These are phyloP conservation scores for Fusarium caatingaense DNA, from an alignment of 2,329 filamentous ascomycete genomes.

Conservation along the genomic window DNA sequence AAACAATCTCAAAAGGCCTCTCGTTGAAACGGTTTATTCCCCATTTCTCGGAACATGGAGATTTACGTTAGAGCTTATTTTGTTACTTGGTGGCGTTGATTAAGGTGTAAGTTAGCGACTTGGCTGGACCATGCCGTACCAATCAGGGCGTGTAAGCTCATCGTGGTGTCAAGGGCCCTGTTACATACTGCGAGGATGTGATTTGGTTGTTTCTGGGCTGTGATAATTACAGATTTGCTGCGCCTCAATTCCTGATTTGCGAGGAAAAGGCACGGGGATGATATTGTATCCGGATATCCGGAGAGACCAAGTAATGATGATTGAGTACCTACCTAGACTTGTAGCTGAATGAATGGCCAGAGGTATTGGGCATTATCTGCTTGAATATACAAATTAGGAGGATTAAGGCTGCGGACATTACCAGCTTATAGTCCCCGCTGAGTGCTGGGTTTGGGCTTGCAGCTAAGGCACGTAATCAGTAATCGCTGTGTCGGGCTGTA, in stretches of 20 bases:
- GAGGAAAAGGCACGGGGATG: not conserved
- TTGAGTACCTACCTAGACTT: not conserved
- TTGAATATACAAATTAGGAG: not conserved
- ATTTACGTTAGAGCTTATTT: slow-evolving; percentile 21
- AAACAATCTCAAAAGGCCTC: not conserved
- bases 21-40: slow-evolving; percentile 1
- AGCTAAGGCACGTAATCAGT: slow-evolving; percentile 6
- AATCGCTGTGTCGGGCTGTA: slow-evolving; percentile 24
- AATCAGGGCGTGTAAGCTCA: slow-evolving; percentile 20
- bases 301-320: not conserved
- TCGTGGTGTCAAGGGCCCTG: slow-evolving; percentile 9
- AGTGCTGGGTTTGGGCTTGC: not conserved
- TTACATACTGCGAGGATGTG: slow-evolving; percentile 2
- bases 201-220: slow-evolving; percentile 4
- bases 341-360: too few relatives aligned
- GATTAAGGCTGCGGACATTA: slow-evolving; percentile 1
- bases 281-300: not conserved
- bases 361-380: too few relatives aligned
- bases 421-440: slow-evolving; percentile 9
- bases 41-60: slow-evolving; percentile 7
- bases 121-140: slow-evolving; percentile 7
- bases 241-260: slow-evolving; percentile 25
- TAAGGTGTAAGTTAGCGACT: slow-evolving; percentile 33
- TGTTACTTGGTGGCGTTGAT: slow-evolving; percentile 13
- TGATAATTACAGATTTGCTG: slow-evolving; percentile 22